Conservation (phyloP, 139 green algal species). For the Chlamydomonas applanata region DNA sequence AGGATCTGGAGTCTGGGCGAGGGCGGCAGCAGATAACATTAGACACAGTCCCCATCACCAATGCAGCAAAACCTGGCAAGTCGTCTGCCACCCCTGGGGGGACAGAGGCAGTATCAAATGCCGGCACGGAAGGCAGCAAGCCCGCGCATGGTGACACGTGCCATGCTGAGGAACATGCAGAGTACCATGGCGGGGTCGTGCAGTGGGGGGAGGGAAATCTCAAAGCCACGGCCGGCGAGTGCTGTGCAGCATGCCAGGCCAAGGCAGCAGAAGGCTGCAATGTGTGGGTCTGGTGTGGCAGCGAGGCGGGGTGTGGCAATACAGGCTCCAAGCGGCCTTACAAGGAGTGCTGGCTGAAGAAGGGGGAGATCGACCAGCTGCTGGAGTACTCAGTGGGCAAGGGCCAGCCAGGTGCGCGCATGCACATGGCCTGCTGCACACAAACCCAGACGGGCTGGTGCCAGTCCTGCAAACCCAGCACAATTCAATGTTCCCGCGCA, state of each 20-base stretch:
- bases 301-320: neutral
- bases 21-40: neutral
- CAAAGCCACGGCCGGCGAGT: neutral
- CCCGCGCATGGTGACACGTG: neutral
- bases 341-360: slow-evolving; percentile 15
- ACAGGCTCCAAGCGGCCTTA: neutral
- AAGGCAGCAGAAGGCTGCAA: neutral
- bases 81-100: neutral
- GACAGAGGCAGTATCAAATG: neutral
- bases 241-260: slow-evolving; percentile 1
- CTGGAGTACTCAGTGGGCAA: neutral
- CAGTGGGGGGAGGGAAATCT: neutral
- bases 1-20: neutral
- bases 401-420: slow-evolving; percentile 5
- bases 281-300: slow-evolving; percentile 8
- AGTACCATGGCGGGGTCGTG: slow-evolving; percentile 4
- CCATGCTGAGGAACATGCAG: slow-evolving; percentile 8
- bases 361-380: neutral
- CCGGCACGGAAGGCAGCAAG: neutral
- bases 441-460: too few species aligned
- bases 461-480: too few species aligned
- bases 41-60: neutral
- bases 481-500: too few species aligned
- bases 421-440: too few species aligned
- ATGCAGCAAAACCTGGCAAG: neutral